phyloP scores from a whole-genome alignment of 1,139 yeast genomes.

The Pichia sp. region DNA sequence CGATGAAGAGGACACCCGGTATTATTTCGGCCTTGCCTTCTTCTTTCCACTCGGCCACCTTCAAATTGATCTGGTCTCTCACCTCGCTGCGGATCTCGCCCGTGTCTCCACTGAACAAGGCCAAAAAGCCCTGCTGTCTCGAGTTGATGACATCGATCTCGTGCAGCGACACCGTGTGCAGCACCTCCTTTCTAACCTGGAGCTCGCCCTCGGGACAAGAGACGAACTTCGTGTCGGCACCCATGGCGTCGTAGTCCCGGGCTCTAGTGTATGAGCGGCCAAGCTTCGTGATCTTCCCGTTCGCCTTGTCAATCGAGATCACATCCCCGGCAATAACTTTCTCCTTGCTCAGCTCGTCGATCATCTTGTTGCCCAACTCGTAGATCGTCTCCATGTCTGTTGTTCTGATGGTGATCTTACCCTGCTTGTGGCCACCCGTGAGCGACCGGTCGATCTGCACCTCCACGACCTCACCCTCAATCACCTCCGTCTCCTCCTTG shows the following conservation, averaged over 20 bases:
- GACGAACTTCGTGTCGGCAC: conserved; percentile 95
- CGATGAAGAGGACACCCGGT: conserved; percentile 97
- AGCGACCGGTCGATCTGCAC: conserved; percentile 94
- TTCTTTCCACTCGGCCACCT: conserved; percentile 98
- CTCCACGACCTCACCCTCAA: conserved; percentile 98
- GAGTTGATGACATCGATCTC: conserved; percentile 98
- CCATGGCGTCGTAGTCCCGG: conserved; percentile 98
- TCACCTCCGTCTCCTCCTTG: conserved; percentile 93
- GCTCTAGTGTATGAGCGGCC: conserved; percentile 96
- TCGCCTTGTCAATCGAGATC: conserved; percentile 89
- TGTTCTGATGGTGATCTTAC: conserved; percentile 93
- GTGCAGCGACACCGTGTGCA: conserved; percentile 92
- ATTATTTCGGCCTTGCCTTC: conserved; percentile 98
- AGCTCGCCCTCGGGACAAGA: conserved; percentile 99
- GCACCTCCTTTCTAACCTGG: conserved; percentile 91
- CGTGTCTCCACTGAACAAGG: conserved; percentile 93
- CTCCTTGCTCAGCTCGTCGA: conserved; percentile 90
- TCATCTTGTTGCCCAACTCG: conserved; percentile 96
- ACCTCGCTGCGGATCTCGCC: conserved; percentile 96
- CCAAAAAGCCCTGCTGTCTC: conserved; percentile 97
- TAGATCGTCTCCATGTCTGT: conserved; percentile 99
- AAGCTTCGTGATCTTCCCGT: conserved; percentile 88
- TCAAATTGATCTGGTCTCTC: conserved; percentile 92
- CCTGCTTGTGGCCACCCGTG: conserved; percentile 97
- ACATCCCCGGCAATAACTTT: conserved; percentile 98